phyloP scores from a whole-genome alignment of 495 filamentous ascomycete genomes.

The Jackrogersella minutella region DNA sequence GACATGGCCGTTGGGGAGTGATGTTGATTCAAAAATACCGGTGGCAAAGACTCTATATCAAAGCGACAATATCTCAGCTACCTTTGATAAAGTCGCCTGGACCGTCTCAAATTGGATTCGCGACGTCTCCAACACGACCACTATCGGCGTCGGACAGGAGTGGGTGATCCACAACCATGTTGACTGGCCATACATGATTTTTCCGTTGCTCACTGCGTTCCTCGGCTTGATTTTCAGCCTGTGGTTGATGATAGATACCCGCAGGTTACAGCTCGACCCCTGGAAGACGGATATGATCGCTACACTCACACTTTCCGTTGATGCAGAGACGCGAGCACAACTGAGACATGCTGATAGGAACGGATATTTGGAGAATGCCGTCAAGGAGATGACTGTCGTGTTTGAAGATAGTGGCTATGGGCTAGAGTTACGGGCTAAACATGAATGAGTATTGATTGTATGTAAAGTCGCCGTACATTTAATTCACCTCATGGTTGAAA shows the following conservation, averaged over 20 bases:
- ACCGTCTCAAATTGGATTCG: constrained; percentile 26
- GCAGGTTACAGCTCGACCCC: constrained; percentile 11
- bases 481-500: too few relatives aligned
- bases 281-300: constrained; percentile 36
- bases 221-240: constrained; percentile 15
- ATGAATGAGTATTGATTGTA: neutral
- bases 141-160: constrained; percentile 10
- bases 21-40: neutral
- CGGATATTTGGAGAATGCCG: constrained; percentile 12
- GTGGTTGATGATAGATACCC: constrained; percentile 21
- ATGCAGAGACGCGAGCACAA: constrained; percentile 26
- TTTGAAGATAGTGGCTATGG: constrained; percentile 31
- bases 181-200: constrained; percentile 30
- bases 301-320: constrained; percentile 30
- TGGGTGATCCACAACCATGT: constrained; percentile 29
- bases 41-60: constrained; percentile 17
- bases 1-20: constrained; percentile 4
- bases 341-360: constrained; percentile 24
- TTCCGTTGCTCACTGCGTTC: constrained; percentile 12
- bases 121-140: constrained; percentile 12
- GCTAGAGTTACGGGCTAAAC: constrained; percentile 23
- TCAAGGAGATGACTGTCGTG: constrained; percentile 13
- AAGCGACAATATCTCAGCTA: constrained; percentile 16
- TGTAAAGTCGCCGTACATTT: too few relatives aligned
- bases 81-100: constrained; percentile 18